A percentile compares a stretch with the other conserved stretches of the same genome.
These are phyloP conservation scores for Marchantia paleacea DNA, from an alignment of 225 moss, liverwort and hornwort genomes.

Conservation along the genomic window DNA sequence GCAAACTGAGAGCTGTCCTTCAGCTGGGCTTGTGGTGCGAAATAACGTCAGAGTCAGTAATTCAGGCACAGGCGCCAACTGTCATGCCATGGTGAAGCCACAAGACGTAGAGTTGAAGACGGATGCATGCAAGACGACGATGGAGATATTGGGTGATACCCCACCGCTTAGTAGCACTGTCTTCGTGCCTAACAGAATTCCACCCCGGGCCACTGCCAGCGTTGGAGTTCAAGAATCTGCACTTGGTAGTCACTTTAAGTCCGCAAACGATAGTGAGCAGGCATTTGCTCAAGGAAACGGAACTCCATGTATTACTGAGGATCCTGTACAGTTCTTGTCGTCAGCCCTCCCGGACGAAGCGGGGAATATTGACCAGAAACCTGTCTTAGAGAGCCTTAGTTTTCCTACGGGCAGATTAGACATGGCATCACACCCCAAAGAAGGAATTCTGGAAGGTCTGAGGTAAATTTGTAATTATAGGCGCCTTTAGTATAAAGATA, in stretches of 20 bases:
- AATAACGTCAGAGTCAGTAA: slow-evolving; percentile 1
- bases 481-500: slow-evolving; percentile 3
- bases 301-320: background rate
- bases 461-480: background rate
- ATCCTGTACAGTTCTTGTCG: slow-evolving; percentile 17
- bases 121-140: background rate
- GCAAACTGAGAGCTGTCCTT: slow-evolving; percentile 6
- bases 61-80: slow-evolving; percentile 4
- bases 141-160: background rate
- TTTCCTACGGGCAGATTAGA: background rate
- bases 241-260: background rate
- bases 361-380: background rate
- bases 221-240: slow-evolving; percentile 14
- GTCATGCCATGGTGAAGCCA: background rate
- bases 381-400: background rate
- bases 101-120: slow-evolving; percentile 12
- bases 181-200: slow-evolving; percentile 9
- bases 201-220: background rate
- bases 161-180: background rate
- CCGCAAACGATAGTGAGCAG: background rate
- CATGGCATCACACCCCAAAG: background rate
- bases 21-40: slow-evolving; percentile 13
- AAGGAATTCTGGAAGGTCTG: slow-evolving; percentile 2
- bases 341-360: background rate
- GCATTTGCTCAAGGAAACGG: background rate